Conservation (phyloP, 139 green algal species). For the Microglena sp. region DNA sequence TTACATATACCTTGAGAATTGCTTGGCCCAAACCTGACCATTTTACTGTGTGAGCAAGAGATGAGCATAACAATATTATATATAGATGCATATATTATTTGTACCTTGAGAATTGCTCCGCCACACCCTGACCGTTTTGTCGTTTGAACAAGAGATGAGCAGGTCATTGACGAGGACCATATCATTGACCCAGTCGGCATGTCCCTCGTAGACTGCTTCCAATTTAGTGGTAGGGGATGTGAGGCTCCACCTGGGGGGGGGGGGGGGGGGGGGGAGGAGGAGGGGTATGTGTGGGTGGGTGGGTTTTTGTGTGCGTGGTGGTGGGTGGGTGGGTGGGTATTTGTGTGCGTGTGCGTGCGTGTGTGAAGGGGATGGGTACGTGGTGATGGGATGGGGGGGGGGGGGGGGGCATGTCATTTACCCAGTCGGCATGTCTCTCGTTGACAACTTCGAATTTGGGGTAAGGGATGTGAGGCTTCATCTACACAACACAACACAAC, state of each 20-base stretch:
- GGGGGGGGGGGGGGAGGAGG: too few species aligned
- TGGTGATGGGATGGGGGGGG: neutral
- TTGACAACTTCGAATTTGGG: too few species aligned
- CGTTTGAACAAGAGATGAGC: constrained; percentile 48
- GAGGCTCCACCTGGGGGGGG: constrained; percentile 12
- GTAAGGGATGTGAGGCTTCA: too few species aligned
- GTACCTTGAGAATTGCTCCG: constrained; percentile 1
- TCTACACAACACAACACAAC: too few species aligned
- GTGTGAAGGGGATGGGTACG: neutral
- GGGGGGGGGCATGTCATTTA: too few species aligned
- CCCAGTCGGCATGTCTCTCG: too few species aligned
- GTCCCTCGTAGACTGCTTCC: constrained; percentile 41
- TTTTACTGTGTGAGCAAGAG: too few species aligned
- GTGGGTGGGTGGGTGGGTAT: neutral
- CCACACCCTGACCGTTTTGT: constrained; percentile 54
- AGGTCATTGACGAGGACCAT: constrained; percentile 31
- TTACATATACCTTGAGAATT: too few species aligned
- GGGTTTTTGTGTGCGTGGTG: neutral
- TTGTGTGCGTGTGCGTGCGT: neutral
- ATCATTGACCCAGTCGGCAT: constrained; percentile 66
- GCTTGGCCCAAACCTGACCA: too few species aligned
- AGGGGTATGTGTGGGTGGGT: neutral
- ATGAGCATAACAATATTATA: too few species aligned
- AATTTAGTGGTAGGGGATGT: constrained; percentile 5
- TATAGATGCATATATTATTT: too few species aligned